phyloP scores from a whole-genome alignment of 1,139 yeast species.

The Saccharomycopsis crataegensis region DNA sequence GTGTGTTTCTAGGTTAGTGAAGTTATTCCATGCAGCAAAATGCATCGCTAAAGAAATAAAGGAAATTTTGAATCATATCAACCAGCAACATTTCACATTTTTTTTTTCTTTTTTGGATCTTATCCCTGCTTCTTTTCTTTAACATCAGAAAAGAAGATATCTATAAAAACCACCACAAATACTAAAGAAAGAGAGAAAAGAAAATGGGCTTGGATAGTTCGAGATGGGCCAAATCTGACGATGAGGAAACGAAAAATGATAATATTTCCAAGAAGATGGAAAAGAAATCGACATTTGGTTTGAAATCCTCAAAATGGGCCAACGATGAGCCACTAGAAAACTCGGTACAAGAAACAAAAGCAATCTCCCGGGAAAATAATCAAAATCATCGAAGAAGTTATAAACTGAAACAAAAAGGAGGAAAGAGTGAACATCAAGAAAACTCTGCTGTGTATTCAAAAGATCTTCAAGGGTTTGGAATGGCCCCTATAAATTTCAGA shows the following conservation, averaged over 20 bases:
- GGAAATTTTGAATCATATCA: too few relatives aligned
- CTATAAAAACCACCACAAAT: too few relatives aligned
- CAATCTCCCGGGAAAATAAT: neutral
- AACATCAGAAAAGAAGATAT: too few relatives aligned
- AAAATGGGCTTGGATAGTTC: slow-evolving; percentile 1
- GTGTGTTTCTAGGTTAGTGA: too few relatives aligned
- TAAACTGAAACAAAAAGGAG: neutral
- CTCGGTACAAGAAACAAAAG: neutral
- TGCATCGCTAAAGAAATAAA: too few relatives aligned
- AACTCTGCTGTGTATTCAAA: neutral
- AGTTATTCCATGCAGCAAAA: too few relatives aligned
- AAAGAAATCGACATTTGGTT: neutral
- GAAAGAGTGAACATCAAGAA: neutral
- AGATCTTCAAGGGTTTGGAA: too few relatives aligned
- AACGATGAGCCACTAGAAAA: neutral
- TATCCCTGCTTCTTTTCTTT: too few relatives aligned
- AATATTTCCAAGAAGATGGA: neutral
- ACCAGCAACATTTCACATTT: too few relatives aligned
- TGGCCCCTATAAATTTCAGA: neutral
- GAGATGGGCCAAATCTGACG: slow-evolving; percentile 18
- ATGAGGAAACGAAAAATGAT: slow-evolving; percentile 8
- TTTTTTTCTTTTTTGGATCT: too few relatives aligned
- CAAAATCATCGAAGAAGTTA: neutral
- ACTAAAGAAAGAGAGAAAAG: too few relatives aligned
- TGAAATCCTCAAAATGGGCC: neutral